Percentiles rank a stretch among this genome's conserved stretches.
Evolutionary conservation across 768 basidiomycete species (phyloP).

Genomic region (Tubosaeta brunneosetosa): DNA sequence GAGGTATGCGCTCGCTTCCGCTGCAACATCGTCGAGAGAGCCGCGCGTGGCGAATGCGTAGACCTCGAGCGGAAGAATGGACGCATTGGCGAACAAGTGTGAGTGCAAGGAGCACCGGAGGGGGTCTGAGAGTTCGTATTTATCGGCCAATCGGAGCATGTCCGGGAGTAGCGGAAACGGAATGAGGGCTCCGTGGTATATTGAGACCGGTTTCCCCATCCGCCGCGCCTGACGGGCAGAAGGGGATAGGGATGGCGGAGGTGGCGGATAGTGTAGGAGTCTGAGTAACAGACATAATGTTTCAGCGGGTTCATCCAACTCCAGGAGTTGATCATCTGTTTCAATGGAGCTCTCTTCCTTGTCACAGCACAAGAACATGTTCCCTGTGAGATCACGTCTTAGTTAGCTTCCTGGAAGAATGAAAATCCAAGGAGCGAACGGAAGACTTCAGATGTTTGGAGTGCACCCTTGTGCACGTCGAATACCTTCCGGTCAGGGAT

Average conservation of each 20-base stretch:
- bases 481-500: conserved; percentile 48
- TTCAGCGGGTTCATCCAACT: conserved; percentile 51
- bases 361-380: conserved; percentile 66
- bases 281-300: conserved; percentile 48
- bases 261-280: conserved; percentile 52
- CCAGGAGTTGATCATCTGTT: conserved; percentile 35
- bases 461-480: conserved; percentile 43
- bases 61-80: conserved; percentile 49
- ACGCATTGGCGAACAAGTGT: conserved; percentile 54
- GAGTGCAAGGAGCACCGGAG: conserved; percentile 40
- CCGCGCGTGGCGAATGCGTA: conserved; percentile 52
- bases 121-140: conserved; percentile 52
- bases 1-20: conserved; percentile 55
- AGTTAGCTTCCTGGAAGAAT: conserved; percentile 7
- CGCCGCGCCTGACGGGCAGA: conserved; percentile 23
- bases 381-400: conserved; percentile 35
- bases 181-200: conserved; percentile 43
- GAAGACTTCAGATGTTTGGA: conserved; percentile 59
- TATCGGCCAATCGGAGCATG: conserved; percentile 58
- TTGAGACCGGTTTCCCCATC: conserved; percentile 30
- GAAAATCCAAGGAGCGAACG: conserved; percentile 38
- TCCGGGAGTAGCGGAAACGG: conserved; percentile 61
- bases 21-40: conserved; percentile 45
- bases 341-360: conserved; percentile 13
- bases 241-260: conserved; percentile 37